Evolutionary conservation across 805 yeast genomes (phyloP), one percentile per base, ranked within the genome.

Genomic region (Metschnikowia gelsemii): DNA sequence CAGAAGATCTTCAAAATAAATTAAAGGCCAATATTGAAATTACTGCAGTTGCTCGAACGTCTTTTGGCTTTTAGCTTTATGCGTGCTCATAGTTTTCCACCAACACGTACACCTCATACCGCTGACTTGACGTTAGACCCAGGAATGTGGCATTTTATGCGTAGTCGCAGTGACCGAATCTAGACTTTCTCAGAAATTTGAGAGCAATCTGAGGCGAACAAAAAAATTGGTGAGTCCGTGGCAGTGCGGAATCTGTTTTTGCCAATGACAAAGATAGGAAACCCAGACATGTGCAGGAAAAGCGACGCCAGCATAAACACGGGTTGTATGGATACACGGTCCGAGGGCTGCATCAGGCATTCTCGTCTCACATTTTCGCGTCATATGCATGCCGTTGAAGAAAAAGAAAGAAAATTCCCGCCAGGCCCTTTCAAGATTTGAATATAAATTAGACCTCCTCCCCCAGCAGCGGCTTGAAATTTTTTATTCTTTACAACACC

Each of bases 401-500:
- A 23, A 23, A n/a, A 20, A 22, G 22, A 14, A 26, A 26, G n/a
- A 13, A 31, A 26, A 39, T 19, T 12, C n/a, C 3, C 14, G 17
- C 31, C 17, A 5, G 20, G 9, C 11, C 31, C 13, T 4, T 3
- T 12, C 5, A 16, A 9, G 17, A 28, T 16, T 5, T 6, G 20
- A 40, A 43, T 50, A 50, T 45, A 50, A 48, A 30, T 25, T 7
- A 36, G 23, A 25, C 31, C 16, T 19, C 33, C 29, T 42, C 31
- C 33, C 9, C 42, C 53, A 38, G 21, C 43, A 46, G 39, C 37
- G 20, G 26, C 25, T 30, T 40, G n/a, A n/a, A n/a, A n/a, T 38
- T 33, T 39, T 30, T 41, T 52, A 45, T 50, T 49, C 33, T 35
- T 32, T 35, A 49, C 47, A 49, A 54, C 38, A 35, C 52, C 62